These are phyloP conservation scores for Mortierella sp. DNA, from an alignment of 371 early-diverging fungal genomes.

Conservation along the genomic window DNA sequence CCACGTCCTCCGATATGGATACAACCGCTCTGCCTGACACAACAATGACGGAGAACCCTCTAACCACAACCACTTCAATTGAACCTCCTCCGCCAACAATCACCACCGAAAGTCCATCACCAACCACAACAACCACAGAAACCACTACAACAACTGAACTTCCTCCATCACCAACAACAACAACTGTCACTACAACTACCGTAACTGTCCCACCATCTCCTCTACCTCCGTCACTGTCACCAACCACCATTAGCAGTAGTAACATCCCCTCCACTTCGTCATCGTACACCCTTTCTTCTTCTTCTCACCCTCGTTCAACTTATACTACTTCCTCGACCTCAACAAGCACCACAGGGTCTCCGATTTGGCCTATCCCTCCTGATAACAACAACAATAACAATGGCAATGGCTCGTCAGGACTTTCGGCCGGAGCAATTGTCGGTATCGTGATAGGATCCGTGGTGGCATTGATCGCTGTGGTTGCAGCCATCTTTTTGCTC, in stretches of 20 bases:
- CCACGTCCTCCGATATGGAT: background rate
- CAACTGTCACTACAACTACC: background rate
- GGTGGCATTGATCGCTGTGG: conserved; percentile 12
- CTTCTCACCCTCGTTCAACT: background rate
- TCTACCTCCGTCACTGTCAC: background rate
- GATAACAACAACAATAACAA: no score
- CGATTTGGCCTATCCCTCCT: no score
- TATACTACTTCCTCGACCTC: conserved; percentile 3
- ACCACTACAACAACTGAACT: conserved; percentile 1
- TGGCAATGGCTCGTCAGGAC: background rate
- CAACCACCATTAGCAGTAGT: background rate
- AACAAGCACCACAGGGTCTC: background rate
- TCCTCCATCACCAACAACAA: conserved; percentile 1
- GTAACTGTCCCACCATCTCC: background rate
- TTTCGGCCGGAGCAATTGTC: conserved; percentile 33
- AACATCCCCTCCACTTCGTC: no score
- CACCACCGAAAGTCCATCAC: background rate
- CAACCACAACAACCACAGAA: conserved; percentile 7
- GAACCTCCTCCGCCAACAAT: background rate
- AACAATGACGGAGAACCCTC: background rate
- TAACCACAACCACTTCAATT: conserved; percentile 11
- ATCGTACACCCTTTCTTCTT: background rate
- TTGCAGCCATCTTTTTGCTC: conserved; percentile 23
- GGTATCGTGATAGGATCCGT: conserved; percentile 30
- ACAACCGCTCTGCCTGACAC: background rate